Evolutionary conservation across 1,139 yeast species (phyloP).

Genomic region (Kluyveromyces marxianus): DNA sequence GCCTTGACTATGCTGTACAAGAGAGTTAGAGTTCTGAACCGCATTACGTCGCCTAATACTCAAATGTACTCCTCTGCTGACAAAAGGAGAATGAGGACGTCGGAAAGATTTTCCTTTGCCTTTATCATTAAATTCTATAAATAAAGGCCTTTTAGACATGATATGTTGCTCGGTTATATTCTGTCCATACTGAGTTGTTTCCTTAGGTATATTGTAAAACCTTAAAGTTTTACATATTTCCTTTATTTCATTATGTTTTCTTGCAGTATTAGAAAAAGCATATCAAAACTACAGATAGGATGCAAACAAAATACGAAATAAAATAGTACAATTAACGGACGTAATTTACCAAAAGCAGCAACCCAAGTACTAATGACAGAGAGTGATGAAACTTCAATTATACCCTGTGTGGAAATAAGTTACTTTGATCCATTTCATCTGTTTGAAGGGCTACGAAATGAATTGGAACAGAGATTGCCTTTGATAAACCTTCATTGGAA

Average conservation of each 20-base stretch:
- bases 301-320: not conserved
- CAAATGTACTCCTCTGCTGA: not conserved
- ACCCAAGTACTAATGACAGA: not conserved
- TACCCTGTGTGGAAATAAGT: slow-evolving; percentile 41
- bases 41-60: not conserved
- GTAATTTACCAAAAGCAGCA: not conserved
- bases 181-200: not conserved
- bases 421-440: slow-evolving; percentile 83
- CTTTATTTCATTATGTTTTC: not conserved
- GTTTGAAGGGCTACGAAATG: slow-evolving; percentile 46
- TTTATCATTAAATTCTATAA: not conserved
- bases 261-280: not conserved
- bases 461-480: slow-evolving; percentile 49
- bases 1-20: not conserved
- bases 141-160: not conserved
- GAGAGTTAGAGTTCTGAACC: not conserved
- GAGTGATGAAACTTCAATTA: not conserved
- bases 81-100: not conserved
- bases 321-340: not conserved
- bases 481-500: slow-evolving; percentile 78
- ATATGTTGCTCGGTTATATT: not conserved
- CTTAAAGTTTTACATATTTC: not conserved
- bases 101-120: not conserved
- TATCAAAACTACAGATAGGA: too few species aligned
- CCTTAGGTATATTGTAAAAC: too few species aligned